Conservation (phyloP, 768 basidiomycete species). For the Saitozyma sp. region DNA sequence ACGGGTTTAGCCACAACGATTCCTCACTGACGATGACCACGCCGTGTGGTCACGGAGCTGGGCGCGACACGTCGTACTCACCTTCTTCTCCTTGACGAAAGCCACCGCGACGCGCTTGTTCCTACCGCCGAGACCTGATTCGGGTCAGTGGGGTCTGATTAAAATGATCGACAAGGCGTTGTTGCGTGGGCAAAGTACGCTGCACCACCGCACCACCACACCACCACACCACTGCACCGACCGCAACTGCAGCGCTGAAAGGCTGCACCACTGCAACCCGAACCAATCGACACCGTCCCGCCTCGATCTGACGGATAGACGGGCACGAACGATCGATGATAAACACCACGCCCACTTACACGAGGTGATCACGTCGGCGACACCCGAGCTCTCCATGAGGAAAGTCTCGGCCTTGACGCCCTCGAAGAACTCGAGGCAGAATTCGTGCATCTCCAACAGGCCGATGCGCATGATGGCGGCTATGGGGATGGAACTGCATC, state of each 20-base stretch:
- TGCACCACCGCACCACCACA: too few relatives aligned
- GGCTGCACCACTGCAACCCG: too few relatives aligned
- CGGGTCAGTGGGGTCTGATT: slow-evolving; percentile 4
- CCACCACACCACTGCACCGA: too few relatives aligned
- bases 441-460: slow-evolving; percentile 57
- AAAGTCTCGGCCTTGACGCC: slow-evolving; percentile 55
- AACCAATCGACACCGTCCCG: not conserved
- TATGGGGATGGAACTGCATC: slow-evolving; percentile 10
- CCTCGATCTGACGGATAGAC: not conserved
- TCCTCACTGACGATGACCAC: not conserved
- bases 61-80: slow-evolving; percentile 19
- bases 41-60: too few relatives aligned
- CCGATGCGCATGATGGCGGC: slow-evolving; percentile 59
- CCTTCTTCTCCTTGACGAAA: slow-evolving; percentile 56
- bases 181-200: too few relatives aligned
- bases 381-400: slow-evolving; percentile 55
- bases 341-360: slow-evolving; percentile 38
- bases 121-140: slow-evolving; percentile 45
- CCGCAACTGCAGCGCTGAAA: too few relatives aligned
- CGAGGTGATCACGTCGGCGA: slow-evolving; percentile 58
- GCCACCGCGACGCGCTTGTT: slow-evolving; percentile 52
- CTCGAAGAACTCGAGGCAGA: slow-evolving; percentile 57
- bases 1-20: not conserved
- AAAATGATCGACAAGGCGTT: not conserved
- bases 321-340: not conserved